Evolutionary conservation across 495 filamentous ascomycete species (phyloP).

Genomic region (Neurospora sp.): DNA sequence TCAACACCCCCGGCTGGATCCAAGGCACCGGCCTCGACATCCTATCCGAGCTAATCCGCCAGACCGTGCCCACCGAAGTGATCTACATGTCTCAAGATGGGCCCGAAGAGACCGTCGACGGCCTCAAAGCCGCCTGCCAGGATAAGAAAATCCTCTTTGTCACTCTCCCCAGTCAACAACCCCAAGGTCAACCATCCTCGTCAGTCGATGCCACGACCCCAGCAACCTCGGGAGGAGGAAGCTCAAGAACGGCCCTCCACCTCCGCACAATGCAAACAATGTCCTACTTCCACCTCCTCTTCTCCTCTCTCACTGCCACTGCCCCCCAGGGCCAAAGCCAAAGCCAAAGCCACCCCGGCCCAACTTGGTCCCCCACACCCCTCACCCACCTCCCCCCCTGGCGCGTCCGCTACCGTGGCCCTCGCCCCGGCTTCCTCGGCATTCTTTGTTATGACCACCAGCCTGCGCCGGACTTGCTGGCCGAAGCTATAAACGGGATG

Average conservation of each 20-base stretch:
- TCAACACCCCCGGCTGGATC: slow-evolving; percentile 81
- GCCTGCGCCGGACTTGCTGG: slow-evolving; percentile 24
- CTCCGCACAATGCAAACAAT: slow-evolving; percentile 70
- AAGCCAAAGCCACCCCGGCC: not conserved
- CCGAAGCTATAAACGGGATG: slow-evolving; percentile 36
- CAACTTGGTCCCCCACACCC: slow-evolving; percentile 27
- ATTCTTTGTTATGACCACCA: slow-evolving; percentile 40
- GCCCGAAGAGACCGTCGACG: slow-evolving; percentile 52
- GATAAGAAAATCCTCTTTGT: slow-evolving; percentile 21
- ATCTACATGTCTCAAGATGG: slow-evolving; percentile 69
- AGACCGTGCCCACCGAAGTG: slow-evolving; percentile 44
- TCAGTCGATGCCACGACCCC: slow-evolving; percentile 49
- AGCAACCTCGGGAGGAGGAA: not conserved
- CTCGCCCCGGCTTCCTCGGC: slow-evolving; percentile 25
- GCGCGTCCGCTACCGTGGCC: slow-evolving; percentile 28
- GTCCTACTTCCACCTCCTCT: slow-evolving; percentile 61
- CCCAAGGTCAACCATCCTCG: not conserved
- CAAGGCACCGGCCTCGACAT: slow-evolving; percentile 66
- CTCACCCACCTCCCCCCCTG: slow-evolving; percentile 30
- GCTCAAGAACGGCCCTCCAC: slow-evolving; percentile 54
- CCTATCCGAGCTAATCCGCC: slow-evolving; percentile 50
- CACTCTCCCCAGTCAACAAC: slow-evolving; percentile 44
- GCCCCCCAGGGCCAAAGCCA: not conserved
- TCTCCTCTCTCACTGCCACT: not conserved
- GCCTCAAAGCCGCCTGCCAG: slow-evolving; percentile 33